Evolutionary conservation across 2,329 filamentous ascomycete species (phyloP).

Genomic region (Alternaria hordeiaustralica): DNA sequence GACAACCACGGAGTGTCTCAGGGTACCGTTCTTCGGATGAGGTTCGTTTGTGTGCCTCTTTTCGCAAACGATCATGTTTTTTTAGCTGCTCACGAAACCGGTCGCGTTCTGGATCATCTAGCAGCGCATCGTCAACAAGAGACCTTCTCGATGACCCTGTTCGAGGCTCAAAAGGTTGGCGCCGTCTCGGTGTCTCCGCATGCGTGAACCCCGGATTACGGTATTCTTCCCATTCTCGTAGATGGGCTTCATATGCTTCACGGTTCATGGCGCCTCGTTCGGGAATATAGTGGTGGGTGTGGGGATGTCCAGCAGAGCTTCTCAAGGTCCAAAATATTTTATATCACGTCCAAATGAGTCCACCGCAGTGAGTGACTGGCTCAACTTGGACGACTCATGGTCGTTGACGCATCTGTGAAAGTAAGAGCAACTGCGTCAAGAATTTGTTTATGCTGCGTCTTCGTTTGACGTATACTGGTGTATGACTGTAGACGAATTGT

Average conservation of each 20-base stretch:
- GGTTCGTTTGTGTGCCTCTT: no score
- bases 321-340: neutral
- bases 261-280: neutral
- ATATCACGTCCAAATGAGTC: neutral
- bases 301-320: neutral
- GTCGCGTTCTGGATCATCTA: neutral
- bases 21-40: no score
- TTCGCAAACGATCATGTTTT: no score
- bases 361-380: neutral
- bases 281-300: accelerated
- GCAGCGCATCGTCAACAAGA: neutral
- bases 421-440: neutral
- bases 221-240: no score
- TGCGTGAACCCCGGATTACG: neutral
- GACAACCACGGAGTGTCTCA: no score
- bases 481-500: no score
- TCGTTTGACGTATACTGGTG: neutral
- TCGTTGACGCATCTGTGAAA: neutral
- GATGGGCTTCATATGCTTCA: no score
- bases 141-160: neutral
- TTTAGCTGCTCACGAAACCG: neutral
- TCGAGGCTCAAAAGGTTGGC: neutral
- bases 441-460: neutral
- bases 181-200: neutral
- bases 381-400: neutral